phyloP scores from a whole-genome alignment of 73 alveolate species.

The Paramecium pentaurelia region DNA sequence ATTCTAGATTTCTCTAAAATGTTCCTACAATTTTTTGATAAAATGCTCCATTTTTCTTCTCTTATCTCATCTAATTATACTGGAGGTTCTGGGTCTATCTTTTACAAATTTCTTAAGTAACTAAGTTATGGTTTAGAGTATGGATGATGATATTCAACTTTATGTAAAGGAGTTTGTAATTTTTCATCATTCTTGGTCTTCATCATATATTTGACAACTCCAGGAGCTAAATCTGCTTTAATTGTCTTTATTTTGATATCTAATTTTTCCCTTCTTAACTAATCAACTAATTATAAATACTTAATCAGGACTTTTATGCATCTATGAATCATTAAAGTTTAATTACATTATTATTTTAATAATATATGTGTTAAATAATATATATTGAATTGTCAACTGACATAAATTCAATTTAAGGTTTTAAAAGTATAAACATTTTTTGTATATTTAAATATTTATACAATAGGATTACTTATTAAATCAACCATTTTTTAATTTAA shows the following conservation, averaged over 20 bases:
- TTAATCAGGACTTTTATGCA: background rate
- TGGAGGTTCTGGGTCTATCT: background rate
- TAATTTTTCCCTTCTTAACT: constrained; percentile 1
- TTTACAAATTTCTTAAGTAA: background rate
- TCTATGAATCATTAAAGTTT: background rate
- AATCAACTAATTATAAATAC: background rate
- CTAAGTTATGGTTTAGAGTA: background rate
- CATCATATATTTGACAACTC: background rate
- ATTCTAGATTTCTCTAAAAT: background rate
- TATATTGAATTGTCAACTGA: background rate
- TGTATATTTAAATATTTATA: background rate
- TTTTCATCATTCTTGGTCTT: background rate
- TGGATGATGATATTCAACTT: background rate
- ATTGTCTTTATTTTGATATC: background rate
- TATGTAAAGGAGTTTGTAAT: background rate
- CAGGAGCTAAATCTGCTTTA: constrained; percentile 5
- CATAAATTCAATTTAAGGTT: background rate
- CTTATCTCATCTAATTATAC: background rate
- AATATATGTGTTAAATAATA: background rate
- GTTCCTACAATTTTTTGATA: background rate
- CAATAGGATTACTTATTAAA: background rate
- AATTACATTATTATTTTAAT: background rate
- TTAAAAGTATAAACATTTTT: background rate
- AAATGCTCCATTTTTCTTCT: constrained; percentile 24
- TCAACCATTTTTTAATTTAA: background rate